Evolutionary conservation across 805 yeast genomes (phyloP), one percentile per base, ranked within the genome.

Genomic region (Nakazawaea peltata): DNA sequence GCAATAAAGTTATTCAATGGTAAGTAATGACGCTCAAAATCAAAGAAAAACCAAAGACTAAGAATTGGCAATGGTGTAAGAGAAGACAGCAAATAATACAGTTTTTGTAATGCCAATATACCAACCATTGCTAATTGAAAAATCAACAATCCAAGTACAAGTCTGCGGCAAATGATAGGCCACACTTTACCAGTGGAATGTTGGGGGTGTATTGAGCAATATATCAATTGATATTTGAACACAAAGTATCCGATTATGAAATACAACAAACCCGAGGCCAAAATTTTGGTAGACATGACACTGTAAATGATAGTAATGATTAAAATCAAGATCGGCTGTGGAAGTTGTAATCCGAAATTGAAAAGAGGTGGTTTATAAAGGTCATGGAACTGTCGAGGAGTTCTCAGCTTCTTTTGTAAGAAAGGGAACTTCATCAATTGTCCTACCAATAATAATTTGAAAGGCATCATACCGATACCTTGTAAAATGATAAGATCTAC

Each of bases 61-160:
- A 76, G 55, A 5, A 84, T 47, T 1, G 96, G 94, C 29, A 88
- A 60, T 2, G 97, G 97, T 2, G 77, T 60, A 30, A 92, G 58
- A 43, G 74, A 68, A 33, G 80, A 62, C 0, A 96, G 86, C 29
- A 85, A 63, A 4, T 75, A 57, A 62, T 78, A 87, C 1, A 94
- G 95, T 41, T 80, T 75, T 48, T 82, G 86, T 38, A 85, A 69
- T 2, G 74, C 71, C 41, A 90, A 65, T 0, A 94, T 77, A 3
- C 97, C 97, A 0, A 90, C 86, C 84, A 88, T 87, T 10, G 95
- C 86, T 40, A 90, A 59, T 51, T 92, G 98, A 55, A 90, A 87
- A 12, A 90, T 64, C 23, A 83, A 57, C 18, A 90, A 58, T 0
- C 97, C 97, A 39, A 86, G 52, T 37, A 83, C 74, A 1, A 88